Percentiles rank a stretch among this genome's conserved stretches.
These are phyloP conservation scores for Tolypocladium endophyticum DNA, from an alignment of 2,329 filamentous ascomycete genomes.

Conservation along the genomic window DNA sequence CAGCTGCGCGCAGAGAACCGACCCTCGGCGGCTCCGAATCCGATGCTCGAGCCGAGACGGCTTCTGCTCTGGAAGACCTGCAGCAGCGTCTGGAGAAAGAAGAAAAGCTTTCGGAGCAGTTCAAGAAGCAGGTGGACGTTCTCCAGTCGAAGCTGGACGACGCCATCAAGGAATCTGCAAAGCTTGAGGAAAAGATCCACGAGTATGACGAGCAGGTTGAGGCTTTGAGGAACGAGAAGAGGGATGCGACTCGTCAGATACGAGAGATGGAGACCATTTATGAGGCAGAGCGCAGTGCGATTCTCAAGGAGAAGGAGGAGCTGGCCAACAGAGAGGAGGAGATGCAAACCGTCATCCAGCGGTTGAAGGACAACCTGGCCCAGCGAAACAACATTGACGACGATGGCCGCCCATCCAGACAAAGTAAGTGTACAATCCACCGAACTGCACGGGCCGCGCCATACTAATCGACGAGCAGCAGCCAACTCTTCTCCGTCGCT, in stretches of 20 bases:
- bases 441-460: not conserved
- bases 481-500: slow-evolving; percentile 55
- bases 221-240: slow-evolving; percentile 70
- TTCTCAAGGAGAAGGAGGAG: slow-evolving; percentile 87
- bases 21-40: slow-evolving; percentile 46
- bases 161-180: slow-evolving; percentile 68
- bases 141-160: slow-evolving; percentile 82
- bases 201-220: slow-evolving; percentile 80
- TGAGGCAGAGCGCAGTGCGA: slow-evolving; percentile 77
- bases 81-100: slow-evolving; percentile 74
- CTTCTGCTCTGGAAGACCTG: slow-evolving; percentile 71
- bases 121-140: slow-evolving; percentile 74
- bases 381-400: slow-evolving; percentile 56
- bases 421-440: slow-evolving; percentile 33
- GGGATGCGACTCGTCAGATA: slow-evolving; percentile 71
- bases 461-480: slow-evolving; percentile 14
- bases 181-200: slow-evolving; percentile 78
- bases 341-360: slow-evolving; percentile 80
- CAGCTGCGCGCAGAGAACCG: slow-evolving; percentile 49
- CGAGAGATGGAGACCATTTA: slow-evolving; percentile 89
- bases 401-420: slow-evolving; percentile 45
- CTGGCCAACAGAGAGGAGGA: slow-evolving; percentile 77
- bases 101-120: slow-evolving; percentile 66
- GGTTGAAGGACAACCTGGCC: slow-evolving; percentile 79
- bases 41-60: slow-evolving; percentile 68